A percentile compares a stretch with the other conserved stretches of the same genome.
phyloP scores from a whole-genome alignment of 352 stramenopile species.

The Saprolegnia parasitica region DNA sequence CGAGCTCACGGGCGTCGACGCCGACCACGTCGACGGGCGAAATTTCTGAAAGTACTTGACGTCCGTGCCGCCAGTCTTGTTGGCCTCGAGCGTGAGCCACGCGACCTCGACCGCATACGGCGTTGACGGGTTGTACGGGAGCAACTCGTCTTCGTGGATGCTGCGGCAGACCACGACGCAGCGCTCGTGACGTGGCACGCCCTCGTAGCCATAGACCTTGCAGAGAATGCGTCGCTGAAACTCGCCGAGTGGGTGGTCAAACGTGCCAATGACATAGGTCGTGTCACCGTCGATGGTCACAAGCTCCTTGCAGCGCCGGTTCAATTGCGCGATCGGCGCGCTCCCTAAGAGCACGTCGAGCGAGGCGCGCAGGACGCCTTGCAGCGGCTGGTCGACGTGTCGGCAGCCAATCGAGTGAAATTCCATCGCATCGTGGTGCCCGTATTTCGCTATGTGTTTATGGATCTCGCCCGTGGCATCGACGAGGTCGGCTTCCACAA shows the following conservation, averaged over 20 bases:
- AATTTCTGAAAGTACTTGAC: constrained; percentile 21
- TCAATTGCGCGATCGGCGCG: neutral
- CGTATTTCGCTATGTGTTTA: constrained; percentile 6
- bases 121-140: neutral
- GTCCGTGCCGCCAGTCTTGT: neutral
- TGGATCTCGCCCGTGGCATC: neutral
- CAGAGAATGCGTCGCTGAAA: constrained; percentile 1
- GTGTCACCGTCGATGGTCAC: neutral
- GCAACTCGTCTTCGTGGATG: constrained; percentile 5
- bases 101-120: neutral
- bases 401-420: constrained; percentile 5
- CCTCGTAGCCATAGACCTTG: neutral
- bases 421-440: neutral
- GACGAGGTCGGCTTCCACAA: neutral
- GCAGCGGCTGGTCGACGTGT: neutral
- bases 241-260: constrained; percentile 5
- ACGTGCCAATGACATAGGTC: constrained; percentile 5
- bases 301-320: constrained; percentile 8
- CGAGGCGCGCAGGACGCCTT: neutral
- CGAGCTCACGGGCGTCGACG: neutral
- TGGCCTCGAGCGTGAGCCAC: constrained; percentile 5
- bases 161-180: neutral
- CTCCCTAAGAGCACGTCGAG: neutral
- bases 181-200: neutral
- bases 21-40: neutral